These are phyloP conservation scores for Tilletia caries DNA, from an alignment of 1,284 basidiomycete genomes.

Conservation along the genomic window DNA sequence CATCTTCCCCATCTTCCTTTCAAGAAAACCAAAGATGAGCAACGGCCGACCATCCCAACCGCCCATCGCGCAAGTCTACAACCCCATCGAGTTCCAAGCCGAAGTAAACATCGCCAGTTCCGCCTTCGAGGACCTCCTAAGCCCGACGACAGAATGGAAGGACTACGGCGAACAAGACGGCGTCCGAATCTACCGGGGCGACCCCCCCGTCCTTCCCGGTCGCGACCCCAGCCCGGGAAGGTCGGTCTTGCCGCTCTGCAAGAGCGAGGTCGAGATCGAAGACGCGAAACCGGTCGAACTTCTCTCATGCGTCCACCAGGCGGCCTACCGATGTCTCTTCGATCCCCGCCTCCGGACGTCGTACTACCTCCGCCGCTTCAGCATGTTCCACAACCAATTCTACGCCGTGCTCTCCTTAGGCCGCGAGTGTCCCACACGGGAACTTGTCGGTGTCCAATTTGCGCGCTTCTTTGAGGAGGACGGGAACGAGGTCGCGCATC, in stretches of 20 bases:
- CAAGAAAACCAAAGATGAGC: slow-evolving; percentile 1
- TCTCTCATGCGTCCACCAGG: neutral
- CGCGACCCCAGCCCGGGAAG: neutral
- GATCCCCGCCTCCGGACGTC: neutral
- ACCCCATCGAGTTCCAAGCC: slow-evolving; percentile 1
- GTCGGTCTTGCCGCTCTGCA: neutral
- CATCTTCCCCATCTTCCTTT: too few species aligned
- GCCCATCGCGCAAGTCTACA: slow-evolving; percentile 5
- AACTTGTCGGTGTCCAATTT: slow-evolving; percentile 1
- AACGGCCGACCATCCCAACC: neutral
- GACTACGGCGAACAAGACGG: neutral
- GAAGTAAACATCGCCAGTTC: neutral
- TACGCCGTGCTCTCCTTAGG: slow-evolving; percentile 6
- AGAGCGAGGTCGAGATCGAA: neutral
- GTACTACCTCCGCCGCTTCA: slow-evolving; percentile 7
- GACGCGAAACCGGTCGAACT: neutral
- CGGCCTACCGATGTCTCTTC: slow-evolving; percentile 9
- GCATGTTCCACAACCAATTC: slow-evolving; percentile 4
- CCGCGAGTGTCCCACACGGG: neutral
- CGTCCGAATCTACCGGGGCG: neutral
- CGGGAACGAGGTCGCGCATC: neutral
- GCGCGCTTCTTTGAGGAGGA: neutral
- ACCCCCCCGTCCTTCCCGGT: neutral
- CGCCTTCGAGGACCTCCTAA: neutral
- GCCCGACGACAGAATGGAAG: neutral